Percentiles rank a stretch among this genome's conserved stretches.
These are phyloP conservation scores for Triticum monococcum DNA, from an alignment of 176 grass and related monocot genomes.

Conservation along the genomic window DNA sequence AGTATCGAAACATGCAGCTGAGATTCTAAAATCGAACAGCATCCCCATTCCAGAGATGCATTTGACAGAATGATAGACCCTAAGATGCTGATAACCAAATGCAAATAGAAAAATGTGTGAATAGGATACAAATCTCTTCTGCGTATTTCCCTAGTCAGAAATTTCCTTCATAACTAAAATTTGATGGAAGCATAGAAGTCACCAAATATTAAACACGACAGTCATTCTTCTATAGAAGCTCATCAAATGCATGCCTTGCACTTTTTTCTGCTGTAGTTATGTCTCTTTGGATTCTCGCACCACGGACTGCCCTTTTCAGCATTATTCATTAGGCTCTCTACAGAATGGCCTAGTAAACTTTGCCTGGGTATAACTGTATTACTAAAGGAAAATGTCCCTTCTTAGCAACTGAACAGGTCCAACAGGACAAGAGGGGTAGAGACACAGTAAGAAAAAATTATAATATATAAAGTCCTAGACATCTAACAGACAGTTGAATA, in stretches of 20 bases:
- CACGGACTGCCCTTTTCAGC: neutral
- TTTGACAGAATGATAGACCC: neutral
- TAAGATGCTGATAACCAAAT: neutral
- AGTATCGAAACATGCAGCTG: neutral
- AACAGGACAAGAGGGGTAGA: too few relatives aligned
- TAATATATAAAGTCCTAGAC: neutral
- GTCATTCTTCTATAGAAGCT: neutral
- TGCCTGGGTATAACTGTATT: neutral
- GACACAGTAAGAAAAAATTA: neutral
- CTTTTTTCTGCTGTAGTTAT: neutral
- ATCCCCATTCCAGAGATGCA: neutral
- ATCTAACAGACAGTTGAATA: neutral
- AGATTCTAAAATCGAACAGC: neutral
- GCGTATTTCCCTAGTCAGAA: neutral
- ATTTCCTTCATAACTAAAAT: neutral
- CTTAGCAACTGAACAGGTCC: too few relatives aligned
- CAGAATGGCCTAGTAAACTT: neutral
- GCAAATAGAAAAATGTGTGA: slow-evolving; percentile 13
- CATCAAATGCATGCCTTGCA: neutral
- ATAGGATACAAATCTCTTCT: neutral
- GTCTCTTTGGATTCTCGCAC: neutral
- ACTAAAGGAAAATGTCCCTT: neutral
- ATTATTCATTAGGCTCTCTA: neutral
- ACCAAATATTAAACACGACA: neutral
- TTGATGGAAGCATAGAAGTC: too few relatives aligned